Percentiles rank a stretch among this genome's conserved stretches.
Evolutionary conservation across 495 filamentous ascomycete genomes (phyloP).

Genomic region (Aspergillus cristatus): DNA sequence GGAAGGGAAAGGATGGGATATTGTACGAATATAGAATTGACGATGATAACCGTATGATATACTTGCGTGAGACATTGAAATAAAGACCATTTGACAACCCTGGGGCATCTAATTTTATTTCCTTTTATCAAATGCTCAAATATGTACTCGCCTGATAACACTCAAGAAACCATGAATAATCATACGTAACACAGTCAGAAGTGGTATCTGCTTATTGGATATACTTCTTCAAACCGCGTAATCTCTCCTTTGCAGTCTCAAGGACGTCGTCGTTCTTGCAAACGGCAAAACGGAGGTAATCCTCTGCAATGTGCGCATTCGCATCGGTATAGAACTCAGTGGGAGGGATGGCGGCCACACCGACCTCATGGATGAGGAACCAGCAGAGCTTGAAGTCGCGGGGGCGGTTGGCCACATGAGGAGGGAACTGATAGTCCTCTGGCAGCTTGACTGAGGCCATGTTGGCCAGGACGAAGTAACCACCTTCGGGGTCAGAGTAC

Average conservation of each 20-base stretch:
- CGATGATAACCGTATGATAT: too few relatives aligned
- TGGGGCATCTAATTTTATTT: too few relatives aligned
- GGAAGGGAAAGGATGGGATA: too few relatives aligned
- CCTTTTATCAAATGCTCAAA: too few relatives aligned
- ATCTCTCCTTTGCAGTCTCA: slow-evolving; percentile 79
- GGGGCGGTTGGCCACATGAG: slow-evolving; percentile 74
- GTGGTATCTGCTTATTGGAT: too few relatives aligned
- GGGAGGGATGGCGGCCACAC: slow-evolving; percentile 90
- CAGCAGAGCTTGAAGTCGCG: slow-evolving; percentile 90
- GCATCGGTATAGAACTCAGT: slow-evolving; percentile 88
- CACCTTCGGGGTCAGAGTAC: slow-evolving; percentile 89
- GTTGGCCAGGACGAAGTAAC: slow-evolving; percentile 94
- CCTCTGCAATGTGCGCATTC: slow-evolving; percentile 78
- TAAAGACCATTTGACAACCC: too few relatives aligned
- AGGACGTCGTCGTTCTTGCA: slow-evolving; percentile 91
- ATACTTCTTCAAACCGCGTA: slow-evolving; percentile 80
- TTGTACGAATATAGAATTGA: too few relatives aligned
- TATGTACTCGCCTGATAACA: too few relatives aligned
- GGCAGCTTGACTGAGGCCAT: slow-evolving; percentile 77
- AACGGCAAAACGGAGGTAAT: slow-evolving; percentile 91
- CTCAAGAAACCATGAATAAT: too few relatives aligned
- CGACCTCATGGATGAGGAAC: slow-evolving; percentile 94
- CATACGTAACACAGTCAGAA: too few relatives aligned
- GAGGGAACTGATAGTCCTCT: slow-evolving; percentile 72
- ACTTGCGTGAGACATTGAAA: too few relatives aligned